A percentile compares a stretch with the other conserved stretches of the same genome.
These are phyloP conservation scores for Bryum argenteum DNA, from an alignment of 225 moss, liverwort and hornwort species.

Conservation along the genomic window DNA sequence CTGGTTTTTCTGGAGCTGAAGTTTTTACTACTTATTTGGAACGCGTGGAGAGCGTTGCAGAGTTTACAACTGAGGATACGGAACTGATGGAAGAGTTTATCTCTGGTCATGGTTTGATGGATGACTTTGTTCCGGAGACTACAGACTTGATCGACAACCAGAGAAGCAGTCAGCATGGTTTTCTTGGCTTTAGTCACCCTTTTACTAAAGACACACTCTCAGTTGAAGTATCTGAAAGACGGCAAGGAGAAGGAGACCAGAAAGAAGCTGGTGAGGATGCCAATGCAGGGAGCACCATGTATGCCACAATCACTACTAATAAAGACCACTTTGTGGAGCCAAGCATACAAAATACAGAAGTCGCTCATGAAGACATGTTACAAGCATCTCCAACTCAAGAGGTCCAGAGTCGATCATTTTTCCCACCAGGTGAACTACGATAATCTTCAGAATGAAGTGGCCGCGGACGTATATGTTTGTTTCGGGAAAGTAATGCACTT, in stretches of 20 bases:
- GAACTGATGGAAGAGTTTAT: conserved; percentile 70
- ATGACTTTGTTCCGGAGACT: conserved; percentile 61
- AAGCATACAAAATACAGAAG: conserved; percentile 47
- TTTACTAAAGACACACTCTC: conserved; percentile 44
- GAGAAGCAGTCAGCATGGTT: conserved; percentile 68
- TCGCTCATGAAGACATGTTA: conserved; percentile 46
- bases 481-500: background rate
- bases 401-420: conserved; percentile 62
- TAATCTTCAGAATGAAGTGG: conserved; percentile 7
- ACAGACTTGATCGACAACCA: conserved; percentile 52
- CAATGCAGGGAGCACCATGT: conserved; percentile 59
- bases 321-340: conserved; percentile 41
- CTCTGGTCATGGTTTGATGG: conserved; percentile 64
- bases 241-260: conserved; percentile 52
- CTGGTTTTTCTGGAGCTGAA: conserved; percentile 69
- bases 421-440: conserved; percentile 54
- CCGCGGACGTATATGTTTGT: conserved; percentile 12
- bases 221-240: conserved; percentile 59
- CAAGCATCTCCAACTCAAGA: conserved; percentile 50
- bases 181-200: conserved; percentile 43
- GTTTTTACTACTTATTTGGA: conserved; percentile 57
- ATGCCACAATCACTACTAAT: conserved; percentile 70
- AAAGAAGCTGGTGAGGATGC: conserved; percentile 56
- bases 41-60: conserved; percentile 66
- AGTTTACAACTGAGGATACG: conserved; percentile 59